These are phyloP conservation scores for Phylloporus arenicola DNA, from an alignment of 768 basidiomycete species.

Conservation along the genomic window DNA sequence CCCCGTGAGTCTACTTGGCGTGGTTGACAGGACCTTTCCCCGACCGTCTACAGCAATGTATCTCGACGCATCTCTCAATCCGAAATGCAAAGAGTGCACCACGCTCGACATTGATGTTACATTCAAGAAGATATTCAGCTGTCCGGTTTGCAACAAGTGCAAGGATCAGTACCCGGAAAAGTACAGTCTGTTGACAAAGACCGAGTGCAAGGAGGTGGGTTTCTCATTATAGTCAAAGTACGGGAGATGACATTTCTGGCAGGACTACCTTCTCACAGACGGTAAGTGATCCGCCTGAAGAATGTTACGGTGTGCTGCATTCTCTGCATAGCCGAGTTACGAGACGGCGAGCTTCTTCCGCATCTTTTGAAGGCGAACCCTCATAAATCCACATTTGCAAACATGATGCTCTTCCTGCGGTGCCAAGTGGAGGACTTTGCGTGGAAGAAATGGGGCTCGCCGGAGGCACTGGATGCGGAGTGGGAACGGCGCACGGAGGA, in stretches of 20 bases:
- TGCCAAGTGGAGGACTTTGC: conserved; percentile 95
- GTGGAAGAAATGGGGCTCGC: conserved; percentile 96
- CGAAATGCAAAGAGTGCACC: conserved; percentile 80
- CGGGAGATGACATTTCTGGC: conserved; percentile 1
- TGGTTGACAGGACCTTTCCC: neutral
- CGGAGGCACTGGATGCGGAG: conserved; percentile 85
- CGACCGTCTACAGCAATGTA: conserved; percentile 55
- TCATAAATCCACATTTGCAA: conserved; percentile 90
- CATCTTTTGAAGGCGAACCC: conserved; percentile 94
- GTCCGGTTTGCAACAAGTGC: conserved; percentile 83
- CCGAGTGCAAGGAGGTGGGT: conserved; percentile 91
- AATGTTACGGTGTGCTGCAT: neutral
- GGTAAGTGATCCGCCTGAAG: conserved; percentile 41
- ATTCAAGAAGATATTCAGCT: conserved; percentile 76
- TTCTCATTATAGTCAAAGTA: neutral
- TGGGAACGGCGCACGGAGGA: conserved; percentile 73
- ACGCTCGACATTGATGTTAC: conserved; percentile 86
- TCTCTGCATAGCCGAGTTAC: conserved; percentile 68
- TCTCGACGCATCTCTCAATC: conserved; percentile 67
- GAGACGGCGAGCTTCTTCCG: conserved; percentile 86
- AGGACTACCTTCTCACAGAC: conserved; percentile 96
- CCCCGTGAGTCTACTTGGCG: too few relatives aligned
- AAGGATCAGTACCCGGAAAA: conserved; percentile 87
- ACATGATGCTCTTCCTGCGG: conserved; percentile 98
- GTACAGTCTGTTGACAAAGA: conserved; percentile 94